Conservation (phyloP, 306 rosid species). For the Rosa chinensis region DNA sequence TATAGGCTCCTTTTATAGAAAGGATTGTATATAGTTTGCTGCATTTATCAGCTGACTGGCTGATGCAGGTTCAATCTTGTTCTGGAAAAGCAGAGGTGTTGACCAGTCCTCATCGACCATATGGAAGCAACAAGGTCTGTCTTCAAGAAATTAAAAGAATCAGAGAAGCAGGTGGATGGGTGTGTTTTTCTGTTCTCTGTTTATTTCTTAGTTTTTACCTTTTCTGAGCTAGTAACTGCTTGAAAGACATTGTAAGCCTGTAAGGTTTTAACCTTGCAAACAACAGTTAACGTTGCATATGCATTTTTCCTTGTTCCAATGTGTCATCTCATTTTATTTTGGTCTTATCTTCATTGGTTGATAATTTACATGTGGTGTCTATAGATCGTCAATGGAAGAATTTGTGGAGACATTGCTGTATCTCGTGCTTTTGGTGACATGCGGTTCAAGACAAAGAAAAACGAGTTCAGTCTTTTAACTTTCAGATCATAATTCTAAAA, state of each 20-base stretch:
- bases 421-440: conserved; percentile 97
- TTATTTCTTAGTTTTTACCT: background rate
- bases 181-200: conserved; percentile 71
- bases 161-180: conserved; percentile 99
- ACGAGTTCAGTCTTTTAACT: conserved; percentile 56
- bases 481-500: conserved; percentile 27
- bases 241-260: background rate
- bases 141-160: conserved; percentile 91
- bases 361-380: conserved; percentile 29
- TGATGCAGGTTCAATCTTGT: conserved; percentile 76
- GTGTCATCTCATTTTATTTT: background rate
- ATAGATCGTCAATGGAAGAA: conserved; percentile 83
- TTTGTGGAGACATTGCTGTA: conserved; percentile 96
- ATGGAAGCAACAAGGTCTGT: conserved; percentile 75
- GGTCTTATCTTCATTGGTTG: background rate
- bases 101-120: conserved; percentile 89
- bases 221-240: background rate
- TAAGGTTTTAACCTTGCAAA: background rate
- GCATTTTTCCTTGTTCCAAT: background rate
- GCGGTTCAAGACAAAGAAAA: conserved; percentile 92
- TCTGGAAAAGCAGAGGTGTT: conserved; percentile 77
- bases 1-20: background rate
- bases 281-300: background rate
- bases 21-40: background rate
- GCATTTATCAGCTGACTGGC: conserved; percentile 22